Evolutionary conservation across 1,284 basidiomycete species (phyloP).

Genomic region (Pisolithus thermaeus): DNA sequence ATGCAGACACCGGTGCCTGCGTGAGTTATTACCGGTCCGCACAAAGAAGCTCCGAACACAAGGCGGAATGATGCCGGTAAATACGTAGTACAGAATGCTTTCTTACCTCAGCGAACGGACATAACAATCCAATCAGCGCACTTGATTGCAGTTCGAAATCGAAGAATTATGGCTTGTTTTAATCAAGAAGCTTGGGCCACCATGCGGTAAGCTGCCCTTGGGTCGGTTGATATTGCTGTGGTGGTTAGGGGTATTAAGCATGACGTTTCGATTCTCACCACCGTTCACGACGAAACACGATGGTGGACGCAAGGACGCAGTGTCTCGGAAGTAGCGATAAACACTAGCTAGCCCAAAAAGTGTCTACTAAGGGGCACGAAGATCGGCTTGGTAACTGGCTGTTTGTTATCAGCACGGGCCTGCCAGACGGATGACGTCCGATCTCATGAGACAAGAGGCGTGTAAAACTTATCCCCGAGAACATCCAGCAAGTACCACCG

Average conservation of each 20-base stretch:
- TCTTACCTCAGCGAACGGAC: conserved; percentile 3
- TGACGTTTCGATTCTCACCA: not conserved
- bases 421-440: conserved; percentile 4
- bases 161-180: not conserved
- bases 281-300: not conserved
- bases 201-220: not conserved
- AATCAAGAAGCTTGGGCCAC: not conserved
- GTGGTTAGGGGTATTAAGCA: conserved; percentile 1
- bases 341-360: conserved; percentile 1
- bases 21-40: too few relatives aligned
- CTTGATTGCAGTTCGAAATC: conserved; percentile 1
- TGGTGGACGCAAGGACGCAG: conserved; percentile 1
- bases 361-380: not conserved
- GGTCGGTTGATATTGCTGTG: not conserved
- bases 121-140: conserved; percentile 6
- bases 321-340: not conserved
- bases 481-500: not conserved
- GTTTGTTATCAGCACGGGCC: conserved; percentile 1
- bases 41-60: too few relatives aligned
- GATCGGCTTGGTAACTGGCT: not conserved
- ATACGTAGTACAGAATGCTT: not conserved
- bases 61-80: conserved; percentile 1
- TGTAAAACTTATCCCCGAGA: not conserved
- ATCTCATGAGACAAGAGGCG: conserved; percentile 1
- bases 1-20: conserved; percentile 5